Conservation (phyloP, 192 early-diverging fungal species). For the Linderina pennispora region DNA sequence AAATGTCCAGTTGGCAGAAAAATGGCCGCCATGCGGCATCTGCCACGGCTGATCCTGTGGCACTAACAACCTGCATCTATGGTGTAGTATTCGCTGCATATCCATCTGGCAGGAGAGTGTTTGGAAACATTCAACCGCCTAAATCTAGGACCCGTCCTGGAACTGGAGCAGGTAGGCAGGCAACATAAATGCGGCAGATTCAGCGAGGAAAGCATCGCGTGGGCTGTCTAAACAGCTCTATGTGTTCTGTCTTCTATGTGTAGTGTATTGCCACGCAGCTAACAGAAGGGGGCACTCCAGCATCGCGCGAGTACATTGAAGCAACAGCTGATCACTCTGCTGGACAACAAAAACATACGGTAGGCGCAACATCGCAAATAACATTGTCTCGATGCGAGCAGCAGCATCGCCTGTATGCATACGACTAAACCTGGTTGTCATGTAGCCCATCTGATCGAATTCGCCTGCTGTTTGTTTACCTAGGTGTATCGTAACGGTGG, state of each 20-base stretch:
- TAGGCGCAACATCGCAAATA: too few species aligned
- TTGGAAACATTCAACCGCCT: conserved; percentile 24
- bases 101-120: conserved; percentile 43
- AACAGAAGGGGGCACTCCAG: conserved; percentile 7
- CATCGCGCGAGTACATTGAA: conserved; percentile 1
- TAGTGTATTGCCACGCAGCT: conserved; percentile 12
- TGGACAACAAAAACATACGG: conserved; percentile 29
- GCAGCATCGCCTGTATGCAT: too few species aligned
- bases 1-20: neutral
- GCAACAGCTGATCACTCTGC: conserved; percentile 28
- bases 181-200: neutral
- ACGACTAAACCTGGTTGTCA: neutral
- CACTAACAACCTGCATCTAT: neutral
- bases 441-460: conserved; percentile 21
- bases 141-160: conserved; percentile 17
- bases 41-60: neutral
- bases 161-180: conserved; percentile 46
- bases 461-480: conserved; percentile 32
- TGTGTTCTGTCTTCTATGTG: neutral
- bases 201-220: too few species aligned
- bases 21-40: too few species aligned
- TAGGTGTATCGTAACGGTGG: conserved; percentile 33
- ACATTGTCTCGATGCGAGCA: too few species aligned
- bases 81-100: conserved; percentile 45
- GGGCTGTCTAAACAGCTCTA: too few species aligned